These are phyloP conservation scores for Eucalyptus cloeziana DNA, from an alignment of 345 rosid genomes.

Conservation along the genomic window DNA sequence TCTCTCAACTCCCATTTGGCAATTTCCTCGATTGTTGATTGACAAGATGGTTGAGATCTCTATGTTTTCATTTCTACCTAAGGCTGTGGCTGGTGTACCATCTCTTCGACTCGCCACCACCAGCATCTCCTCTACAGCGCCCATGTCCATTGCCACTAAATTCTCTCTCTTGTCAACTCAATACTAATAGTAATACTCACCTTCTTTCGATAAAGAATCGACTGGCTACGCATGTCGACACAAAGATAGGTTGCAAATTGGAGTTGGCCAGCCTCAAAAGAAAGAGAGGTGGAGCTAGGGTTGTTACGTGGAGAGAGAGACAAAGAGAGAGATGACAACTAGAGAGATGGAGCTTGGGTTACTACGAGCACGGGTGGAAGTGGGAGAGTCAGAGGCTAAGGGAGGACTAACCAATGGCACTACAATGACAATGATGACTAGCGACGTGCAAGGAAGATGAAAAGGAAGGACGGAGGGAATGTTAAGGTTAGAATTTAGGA, in stretches of 20 bases:
- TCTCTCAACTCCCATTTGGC: background rate
- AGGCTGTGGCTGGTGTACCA: background rate
- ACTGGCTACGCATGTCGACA: background rate
- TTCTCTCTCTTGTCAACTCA: background rate
- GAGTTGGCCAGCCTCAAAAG: background rate
- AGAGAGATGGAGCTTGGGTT: background rate
- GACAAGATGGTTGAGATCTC: background rate
- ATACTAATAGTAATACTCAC: background rate
- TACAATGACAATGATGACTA: background rate
- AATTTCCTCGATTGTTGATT: background rate
- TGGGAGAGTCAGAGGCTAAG: background rate
- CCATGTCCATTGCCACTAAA: background rate
- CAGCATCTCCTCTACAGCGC: background rate
- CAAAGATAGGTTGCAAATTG: background rate
- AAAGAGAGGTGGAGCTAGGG: background rate
- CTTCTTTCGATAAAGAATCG: background rate
- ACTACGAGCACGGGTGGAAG: fast-evolving
- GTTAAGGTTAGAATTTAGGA: no score
- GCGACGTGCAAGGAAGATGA: background rate
- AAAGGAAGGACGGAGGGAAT: background rate
- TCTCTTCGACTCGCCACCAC: background rate
- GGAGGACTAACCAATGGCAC: fast-evolving
- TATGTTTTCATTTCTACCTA: background rate
- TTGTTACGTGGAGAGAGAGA: no score
- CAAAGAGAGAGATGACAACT: background rate